Conservation (phyloP, 495 filamentous ascomycete genomes). For the Penicillium alfredii region DNA sequence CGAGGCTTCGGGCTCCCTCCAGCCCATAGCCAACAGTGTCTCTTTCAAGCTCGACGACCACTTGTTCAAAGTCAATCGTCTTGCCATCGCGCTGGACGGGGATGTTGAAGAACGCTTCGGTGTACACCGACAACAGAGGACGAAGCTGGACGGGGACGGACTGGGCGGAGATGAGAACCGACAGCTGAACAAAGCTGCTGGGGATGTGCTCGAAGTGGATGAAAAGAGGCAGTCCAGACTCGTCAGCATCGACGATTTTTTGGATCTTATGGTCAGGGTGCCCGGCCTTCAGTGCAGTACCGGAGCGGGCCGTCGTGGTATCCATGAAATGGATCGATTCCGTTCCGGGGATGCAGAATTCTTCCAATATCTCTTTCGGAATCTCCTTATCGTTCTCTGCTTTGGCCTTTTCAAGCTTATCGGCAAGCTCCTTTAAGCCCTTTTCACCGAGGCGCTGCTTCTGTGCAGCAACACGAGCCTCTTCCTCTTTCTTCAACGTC, state of each 20-base stretch:
- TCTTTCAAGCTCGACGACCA: conserved; percentile 81
- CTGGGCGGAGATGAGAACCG: conserved; percentile 69
- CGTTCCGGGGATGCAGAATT: conserved; percentile 74
- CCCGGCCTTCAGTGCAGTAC: conserved; percentile 67
- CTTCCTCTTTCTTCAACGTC: conserved; percentile 66
- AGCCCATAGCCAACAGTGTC: conserved; percentile 83
- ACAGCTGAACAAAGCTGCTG: conserved; percentile 82
- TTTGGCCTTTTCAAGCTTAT: conserved; percentile 74
- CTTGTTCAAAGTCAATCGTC: conserved; percentile 79
- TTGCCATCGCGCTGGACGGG: conserved; percentile 75
- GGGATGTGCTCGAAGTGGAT: conserved; percentile 94
- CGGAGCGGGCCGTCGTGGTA: conserved; percentile 79
- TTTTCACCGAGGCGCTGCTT: conserved; percentile 56
- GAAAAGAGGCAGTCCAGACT: conserved; percentile 64
- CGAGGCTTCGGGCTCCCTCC: conserved; percentile 55
- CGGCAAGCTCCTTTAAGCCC: conserved; percentile 62
- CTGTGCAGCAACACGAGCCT: conserved; percentile 49
- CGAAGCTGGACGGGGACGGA: conserved; percentile 65
- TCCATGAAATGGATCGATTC: conserved; percentile 92
- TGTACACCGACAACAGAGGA: conserved; percentile 77
- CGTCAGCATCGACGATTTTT: conserved; percentile 65
- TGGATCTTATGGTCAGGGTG: conserved; percentile 64
- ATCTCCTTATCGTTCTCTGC: conserved; percentile 77
- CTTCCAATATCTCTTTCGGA: conserved; percentile 65
- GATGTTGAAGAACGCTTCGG: conserved; percentile 89